These are phyloP conservation scores for Syncephalis fuscata DNA, from an alignment of 371 early-diverging fungal genomes.

Conservation along the genomic window DNA sequence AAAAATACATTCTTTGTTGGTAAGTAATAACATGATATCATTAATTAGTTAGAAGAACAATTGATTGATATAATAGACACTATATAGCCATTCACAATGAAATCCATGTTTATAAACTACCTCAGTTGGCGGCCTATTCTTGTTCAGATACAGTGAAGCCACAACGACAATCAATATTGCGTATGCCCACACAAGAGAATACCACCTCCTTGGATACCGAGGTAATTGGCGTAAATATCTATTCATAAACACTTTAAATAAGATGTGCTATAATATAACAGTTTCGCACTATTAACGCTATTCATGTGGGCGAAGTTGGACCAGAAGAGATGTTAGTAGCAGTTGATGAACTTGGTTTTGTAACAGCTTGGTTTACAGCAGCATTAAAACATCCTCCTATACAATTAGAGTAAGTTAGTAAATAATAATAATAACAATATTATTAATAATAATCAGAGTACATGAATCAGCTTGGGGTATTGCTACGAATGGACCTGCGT, in stretches of 20 bases:
- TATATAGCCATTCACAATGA: neutral
- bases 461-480: constrained; percentile 40
- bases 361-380: constrained; percentile 29
- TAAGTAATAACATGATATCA: neutral
- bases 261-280: neutral
- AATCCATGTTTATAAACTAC: neutral
- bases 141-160: neutral
- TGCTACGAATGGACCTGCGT: constrained; percentile 27
- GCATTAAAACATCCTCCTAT: constrained; percentile 22
- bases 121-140: neutral
- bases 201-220: neutral
- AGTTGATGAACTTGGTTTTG: constrained; percentile 29
- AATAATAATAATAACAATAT: too few species aligned
- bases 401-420: constrained; percentile 5
- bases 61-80: neutral
- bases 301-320: constrained; percentile 25
- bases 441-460: too few species aligned
- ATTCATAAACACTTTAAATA: neutral
- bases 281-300: constrained; percentile 27
- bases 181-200: neutral
- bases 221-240: neutral
- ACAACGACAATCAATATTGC: neutral
- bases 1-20: neutral
- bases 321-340: constrained; percentile 29
- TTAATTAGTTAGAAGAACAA: too few species aligned